phyloP scores from a whole-genome alignment of 176 grass and related monocot species.

The Eleusine coracana region DNA sequence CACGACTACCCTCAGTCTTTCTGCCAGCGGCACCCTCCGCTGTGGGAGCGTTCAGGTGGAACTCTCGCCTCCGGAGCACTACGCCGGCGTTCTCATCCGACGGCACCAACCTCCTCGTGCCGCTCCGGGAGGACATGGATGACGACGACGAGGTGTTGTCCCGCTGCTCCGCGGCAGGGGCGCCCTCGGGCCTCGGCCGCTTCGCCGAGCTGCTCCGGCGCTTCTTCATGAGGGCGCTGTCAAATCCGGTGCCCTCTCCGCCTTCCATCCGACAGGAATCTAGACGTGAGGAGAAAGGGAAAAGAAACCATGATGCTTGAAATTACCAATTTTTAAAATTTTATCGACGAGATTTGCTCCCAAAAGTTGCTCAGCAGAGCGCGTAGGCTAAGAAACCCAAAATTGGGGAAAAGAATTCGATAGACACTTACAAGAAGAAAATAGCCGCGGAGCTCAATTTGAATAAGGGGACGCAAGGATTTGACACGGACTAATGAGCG shows the following conservation, averaged over 20 bases:
- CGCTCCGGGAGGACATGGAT: conserved; percentile 41
- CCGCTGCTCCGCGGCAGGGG: conserved; percentile 1
- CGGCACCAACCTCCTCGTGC: conserved; percentile 31
- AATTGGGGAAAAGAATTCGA: neutral
- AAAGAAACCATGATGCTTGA: neutral
- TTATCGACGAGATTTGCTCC: neutral
- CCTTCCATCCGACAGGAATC: conserved; percentile 46
- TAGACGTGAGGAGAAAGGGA: neutral
- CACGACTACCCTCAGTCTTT: conserved; percentile 33
- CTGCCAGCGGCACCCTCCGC: conserved; percentile 8
- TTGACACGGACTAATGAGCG: neutral
- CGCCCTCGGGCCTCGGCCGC: conserved; percentile 46
- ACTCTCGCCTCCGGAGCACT: conserved; percentile 41
- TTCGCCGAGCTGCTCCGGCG: conserved; percentile 41
- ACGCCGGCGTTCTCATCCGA: conserved; percentile 50
- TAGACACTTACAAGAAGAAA: neutral
- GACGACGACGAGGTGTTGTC: conserved; percentile 37
- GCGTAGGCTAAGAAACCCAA: neutral
- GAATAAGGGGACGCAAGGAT: neutral
- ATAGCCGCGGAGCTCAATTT: neutral
- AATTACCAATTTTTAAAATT: neutral
- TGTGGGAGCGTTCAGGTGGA: conserved; percentile 49
- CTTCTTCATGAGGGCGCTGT: conserved; percentile 31
- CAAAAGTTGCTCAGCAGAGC: neutral
- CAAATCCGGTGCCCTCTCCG: conserved; percentile 33